These are phyloP conservation scores for Acrodontium crateriforme DNA, from an alignment of 2,329 filamentous ascomycete species.

Conservation along the genomic window DNA sequence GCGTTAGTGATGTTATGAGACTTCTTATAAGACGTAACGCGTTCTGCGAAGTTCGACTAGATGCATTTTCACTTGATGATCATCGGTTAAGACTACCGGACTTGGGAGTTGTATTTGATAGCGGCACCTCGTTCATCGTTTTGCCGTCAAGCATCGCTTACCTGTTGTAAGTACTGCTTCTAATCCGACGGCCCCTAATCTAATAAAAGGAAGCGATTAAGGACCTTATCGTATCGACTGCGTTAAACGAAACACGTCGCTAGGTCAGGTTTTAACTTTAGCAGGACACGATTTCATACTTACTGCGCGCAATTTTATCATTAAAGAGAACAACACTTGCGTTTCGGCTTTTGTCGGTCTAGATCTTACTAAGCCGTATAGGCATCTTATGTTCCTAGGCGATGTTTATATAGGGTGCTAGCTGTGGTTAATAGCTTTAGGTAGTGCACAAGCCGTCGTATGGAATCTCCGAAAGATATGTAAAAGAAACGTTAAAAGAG, in stretches of 20 bases:
- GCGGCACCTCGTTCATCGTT: background rate
- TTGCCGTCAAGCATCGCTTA: background rate
- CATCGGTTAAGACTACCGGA: background rate
- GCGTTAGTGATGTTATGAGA: background rate
- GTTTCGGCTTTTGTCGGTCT: background rate
- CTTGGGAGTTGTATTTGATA: background rate
- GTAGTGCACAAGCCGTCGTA: no score
- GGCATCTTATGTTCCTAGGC: no score
- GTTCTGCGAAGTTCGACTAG: background rate
- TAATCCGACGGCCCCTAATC: background rate
- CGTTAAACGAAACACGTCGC: background rate
- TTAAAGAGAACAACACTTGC: background rate
- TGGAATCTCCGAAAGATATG: no score
- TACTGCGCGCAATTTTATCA: background rate
- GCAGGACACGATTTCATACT: background rate
- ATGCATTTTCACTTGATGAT: background rate
- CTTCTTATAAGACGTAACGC: background rate
- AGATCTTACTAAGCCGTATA: no score
- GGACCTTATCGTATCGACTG: background rate
- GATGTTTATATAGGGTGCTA: no score
- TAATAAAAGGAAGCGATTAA: background rate
- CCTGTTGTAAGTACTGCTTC: background rate
- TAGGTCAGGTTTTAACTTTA: background rate
- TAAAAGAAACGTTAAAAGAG: no score
- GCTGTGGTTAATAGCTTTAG: no score